These are phyloP conservation scores for Chytriomyces sp. DNA, from an alignment of 192 early-diverging fungal species.

Conservation along the genomic window DNA sequence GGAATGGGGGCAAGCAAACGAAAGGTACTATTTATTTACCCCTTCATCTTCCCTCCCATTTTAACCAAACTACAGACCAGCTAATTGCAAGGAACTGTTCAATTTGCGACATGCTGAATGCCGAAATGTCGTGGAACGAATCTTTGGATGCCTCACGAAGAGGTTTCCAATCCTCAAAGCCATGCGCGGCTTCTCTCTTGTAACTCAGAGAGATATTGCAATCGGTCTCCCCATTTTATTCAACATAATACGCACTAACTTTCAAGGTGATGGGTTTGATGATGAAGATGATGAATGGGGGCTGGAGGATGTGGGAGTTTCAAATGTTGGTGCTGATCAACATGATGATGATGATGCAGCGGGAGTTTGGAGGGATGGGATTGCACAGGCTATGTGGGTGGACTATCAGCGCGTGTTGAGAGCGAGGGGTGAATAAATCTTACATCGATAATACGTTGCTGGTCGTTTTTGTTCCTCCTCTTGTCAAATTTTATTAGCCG, in stretches of 20 bases:
- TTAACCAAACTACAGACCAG: background rate
- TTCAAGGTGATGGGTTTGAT: background rate
- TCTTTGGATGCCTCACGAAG: slow-evolving; percentile 14
- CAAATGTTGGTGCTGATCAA: background rate
- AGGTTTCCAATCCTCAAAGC: slow-evolving; percentile 22
- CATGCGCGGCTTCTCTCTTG: slow-evolving; percentile 15
- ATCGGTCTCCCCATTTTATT: slow-evolving; percentile 1
- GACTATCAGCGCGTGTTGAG: background rate
- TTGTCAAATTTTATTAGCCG: too few species aligned
- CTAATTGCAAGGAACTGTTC: background rate
- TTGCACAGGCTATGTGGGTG: background rate
- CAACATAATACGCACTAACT: slow-evolving; percentile 21
- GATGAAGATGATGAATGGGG: too few species aligned
- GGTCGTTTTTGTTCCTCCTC: too few species aligned
- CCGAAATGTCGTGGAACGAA: slow-evolving; percentile 15
- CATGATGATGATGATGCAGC: background rate
- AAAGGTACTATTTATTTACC: background rate
- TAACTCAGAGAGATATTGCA: background rate
- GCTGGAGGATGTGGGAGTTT: too few species aligned
- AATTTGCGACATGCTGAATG: slow-evolving; percentile 1
- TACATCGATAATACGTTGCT: background rate
- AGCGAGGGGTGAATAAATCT: background rate
- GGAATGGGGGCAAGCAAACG: slow-evolving; percentile 8
- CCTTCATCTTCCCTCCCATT: background rate
- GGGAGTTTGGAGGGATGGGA: background rate